A percentile compares a stretch with the other conserved stretches of the same genome.
phyloP scores from a whole-genome alignment of 179 eudicot species.

The Nepenthes alata region DNA sequence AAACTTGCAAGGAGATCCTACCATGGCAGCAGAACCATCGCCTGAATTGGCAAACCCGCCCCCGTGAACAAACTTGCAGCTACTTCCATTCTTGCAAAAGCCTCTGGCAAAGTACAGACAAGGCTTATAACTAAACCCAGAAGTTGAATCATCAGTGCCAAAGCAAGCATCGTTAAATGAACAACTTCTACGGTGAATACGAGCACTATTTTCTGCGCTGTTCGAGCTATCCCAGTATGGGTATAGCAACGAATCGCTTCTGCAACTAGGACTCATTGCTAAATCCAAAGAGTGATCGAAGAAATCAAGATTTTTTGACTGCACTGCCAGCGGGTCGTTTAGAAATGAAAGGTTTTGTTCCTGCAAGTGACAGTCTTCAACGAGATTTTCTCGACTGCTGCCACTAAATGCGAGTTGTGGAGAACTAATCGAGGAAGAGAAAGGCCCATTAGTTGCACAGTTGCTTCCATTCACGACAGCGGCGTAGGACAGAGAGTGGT shows the following conservation, averaged over 20 bases:
- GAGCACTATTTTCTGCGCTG: slow-evolving; percentile 8
- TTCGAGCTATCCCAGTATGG: slow-evolving; percentile 21
- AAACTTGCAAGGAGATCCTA: slow-evolving; percentile 31
- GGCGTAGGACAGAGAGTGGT: slow-evolving; percentile 33
- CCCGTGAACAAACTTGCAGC: slow-evolving; percentile 25
- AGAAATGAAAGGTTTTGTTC: too few species aligned
- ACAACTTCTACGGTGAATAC: slow-evolving; percentile 42
- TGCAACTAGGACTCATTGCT: slow-evolving; percentile 43
- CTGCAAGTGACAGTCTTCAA: too few species aligned
- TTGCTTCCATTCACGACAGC: slow-evolving; percentile 37
- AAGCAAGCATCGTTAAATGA: slow-evolving; percentile 44
- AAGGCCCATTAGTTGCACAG: too few species aligned
- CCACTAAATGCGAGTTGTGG: slow-evolving; percentile 10
- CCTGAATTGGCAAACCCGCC: slow-evolving; percentile 21
- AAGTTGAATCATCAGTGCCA: slow-evolving; percentile 14
- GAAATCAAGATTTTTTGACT: slow-evolving; percentile 17
- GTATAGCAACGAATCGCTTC: slow-evolving; percentile 37
- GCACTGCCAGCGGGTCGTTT: slow-evolving; percentile 19
- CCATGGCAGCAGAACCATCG: slow-evolving; percentile 5
- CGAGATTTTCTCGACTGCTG: neutral
- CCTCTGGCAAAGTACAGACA: slow-evolving; percentile 30
- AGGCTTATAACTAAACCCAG: slow-evolving; percentile 55
- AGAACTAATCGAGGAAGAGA: slow-evolving; percentile 15
- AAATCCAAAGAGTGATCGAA: slow-evolving; percentile 23
- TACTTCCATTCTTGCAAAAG: too few species aligned